Evolutionary conservation across 352 stramenopile genomes (phyloP).

Genomic region (Phytophthora sp.): DNA sequence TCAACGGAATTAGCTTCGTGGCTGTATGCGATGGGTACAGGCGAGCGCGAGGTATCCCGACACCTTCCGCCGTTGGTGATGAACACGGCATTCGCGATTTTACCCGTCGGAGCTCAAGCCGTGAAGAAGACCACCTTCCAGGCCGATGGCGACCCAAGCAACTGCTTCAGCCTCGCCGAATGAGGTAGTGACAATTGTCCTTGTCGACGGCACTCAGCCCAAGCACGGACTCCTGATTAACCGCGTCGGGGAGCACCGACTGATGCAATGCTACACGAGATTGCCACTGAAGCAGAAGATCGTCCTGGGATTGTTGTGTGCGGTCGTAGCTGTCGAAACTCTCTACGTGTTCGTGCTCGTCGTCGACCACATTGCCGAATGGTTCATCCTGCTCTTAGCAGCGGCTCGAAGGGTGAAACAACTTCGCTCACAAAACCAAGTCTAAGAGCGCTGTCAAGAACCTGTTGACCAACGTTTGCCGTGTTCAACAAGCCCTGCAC

Average conservation of each 20-base stretch:
- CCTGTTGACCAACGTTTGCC: no score
- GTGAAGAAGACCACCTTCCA: background rate
- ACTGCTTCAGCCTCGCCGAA: background rate
- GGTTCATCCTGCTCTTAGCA: conserved; percentile 15
- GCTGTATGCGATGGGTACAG: background rate
- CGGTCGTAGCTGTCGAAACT: conserved; percentile 4
- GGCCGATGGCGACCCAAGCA: background rate
- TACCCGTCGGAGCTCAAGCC: background rate
- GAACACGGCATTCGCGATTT: conserved; percentile 3
- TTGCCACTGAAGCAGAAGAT: conserved; percentile 12
- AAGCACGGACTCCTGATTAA: background rate
- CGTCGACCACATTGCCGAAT: conserved; percentile 12
- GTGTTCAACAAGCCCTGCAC: no score
- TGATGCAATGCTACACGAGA: background rate
- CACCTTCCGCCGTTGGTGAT: background rate
- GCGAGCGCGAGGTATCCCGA: background rate
- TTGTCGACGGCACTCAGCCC: background rate
- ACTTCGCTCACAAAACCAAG: background rate
- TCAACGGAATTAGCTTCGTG: background rate
- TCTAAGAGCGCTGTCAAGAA: background rate
- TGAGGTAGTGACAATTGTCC: background rate
- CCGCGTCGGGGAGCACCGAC: background rate
- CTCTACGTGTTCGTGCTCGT: conserved; percentile 11
- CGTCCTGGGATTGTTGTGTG: conserved; percentile 7
- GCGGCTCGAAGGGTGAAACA: conserved; percentile 2